A percentile compares a stretch with the other conserved stretches of the same genome.
phyloP scores from a whole-genome alignment of 1,284 basidiomycete genomes.

The Puccinia triticina region DNA sequence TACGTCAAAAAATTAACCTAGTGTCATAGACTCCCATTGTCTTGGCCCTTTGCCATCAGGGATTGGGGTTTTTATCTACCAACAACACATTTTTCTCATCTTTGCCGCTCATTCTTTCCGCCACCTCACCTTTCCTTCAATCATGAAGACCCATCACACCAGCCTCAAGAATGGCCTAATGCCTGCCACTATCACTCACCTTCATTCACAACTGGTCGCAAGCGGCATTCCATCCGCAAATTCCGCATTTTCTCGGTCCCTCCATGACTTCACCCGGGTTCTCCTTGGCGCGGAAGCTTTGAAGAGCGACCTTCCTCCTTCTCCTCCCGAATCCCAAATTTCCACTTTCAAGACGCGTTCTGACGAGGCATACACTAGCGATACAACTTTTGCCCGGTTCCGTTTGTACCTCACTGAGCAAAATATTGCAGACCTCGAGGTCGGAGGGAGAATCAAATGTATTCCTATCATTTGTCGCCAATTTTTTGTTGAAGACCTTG shows the following conservation, averaged over 20 bases:
- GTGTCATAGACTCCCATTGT: no score
- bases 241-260: neutral
- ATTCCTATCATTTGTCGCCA: constrained; percentile 10
- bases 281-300: neutral
- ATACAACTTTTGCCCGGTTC: neutral
- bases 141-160: neutral
- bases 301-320: constrained; percentile 10
- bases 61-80: no score
- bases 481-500: constrained; percentile 16
- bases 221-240: neutral
- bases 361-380: neutral
- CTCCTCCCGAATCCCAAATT: neutral
- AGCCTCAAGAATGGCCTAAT: constrained; percentile 5
- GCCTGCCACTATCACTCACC: neutral
- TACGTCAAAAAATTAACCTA: no score
- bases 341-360: neutral
- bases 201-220: neutral
- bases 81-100: no score
- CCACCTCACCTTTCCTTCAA: neutral
- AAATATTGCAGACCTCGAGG: neutral
- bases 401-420: neutral
- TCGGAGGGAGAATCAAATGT: constrained; percentile 2
- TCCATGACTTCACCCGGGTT: neutral
- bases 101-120: no score
- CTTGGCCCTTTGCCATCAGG: no score